Evolutionary conservation across 441 rosid genomes (phyloP).

Genomic region (Erodium trifolium): DNA sequence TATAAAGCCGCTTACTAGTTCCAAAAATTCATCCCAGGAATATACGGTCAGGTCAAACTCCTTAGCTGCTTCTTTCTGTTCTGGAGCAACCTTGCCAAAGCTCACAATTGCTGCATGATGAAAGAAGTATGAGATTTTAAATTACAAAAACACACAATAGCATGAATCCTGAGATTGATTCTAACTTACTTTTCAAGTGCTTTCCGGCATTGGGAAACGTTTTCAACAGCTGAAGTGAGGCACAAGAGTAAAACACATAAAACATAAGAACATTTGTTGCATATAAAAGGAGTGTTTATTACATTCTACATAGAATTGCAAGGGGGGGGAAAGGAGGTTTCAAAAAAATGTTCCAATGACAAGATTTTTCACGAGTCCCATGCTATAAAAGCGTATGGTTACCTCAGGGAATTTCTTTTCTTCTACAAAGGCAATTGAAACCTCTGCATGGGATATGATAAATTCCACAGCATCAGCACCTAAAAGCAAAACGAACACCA

Average conservation of each 20-base stretch:
- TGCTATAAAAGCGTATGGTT: constrained; percentile 5
- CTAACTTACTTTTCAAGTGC: constrained; percentile 64
- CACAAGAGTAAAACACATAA: constrained; percentile 12
- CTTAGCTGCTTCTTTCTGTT: constrained; percentile 58
- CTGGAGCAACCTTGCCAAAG: constrained; percentile 65
- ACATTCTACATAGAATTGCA: background rate
- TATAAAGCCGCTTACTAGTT: constrained; percentile 39
- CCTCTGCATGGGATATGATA: constrained; percentile 76
- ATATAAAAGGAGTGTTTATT: background rate
- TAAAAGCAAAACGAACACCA: constrained; percentile 20
- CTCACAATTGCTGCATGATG: constrained; percentile 76
- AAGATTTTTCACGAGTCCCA: background rate
- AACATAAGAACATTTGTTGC: constrained; percentile 8
- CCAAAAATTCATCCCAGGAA: constrained; percentile 82
- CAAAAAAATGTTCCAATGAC: background rate
- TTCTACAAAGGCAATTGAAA: constrained; percentile 80
- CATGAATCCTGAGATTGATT: constrained; percentile 8
- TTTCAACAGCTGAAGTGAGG: constrained; percentile 55
- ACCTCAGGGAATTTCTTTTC: constrained; percentile 90
- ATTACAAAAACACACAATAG: constrained; percentile 7
- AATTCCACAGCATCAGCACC: constrained; percentile 91
- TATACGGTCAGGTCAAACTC: constrained; percentile 50
- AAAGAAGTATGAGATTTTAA: constrained; percentile 14
- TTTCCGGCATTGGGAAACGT: constrained; percentile 58
- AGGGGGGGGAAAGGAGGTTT: background rate